phyloP scores from a whole-genome alignment of 177 flowering plant species.

The Vitis hybrid region DNA sequence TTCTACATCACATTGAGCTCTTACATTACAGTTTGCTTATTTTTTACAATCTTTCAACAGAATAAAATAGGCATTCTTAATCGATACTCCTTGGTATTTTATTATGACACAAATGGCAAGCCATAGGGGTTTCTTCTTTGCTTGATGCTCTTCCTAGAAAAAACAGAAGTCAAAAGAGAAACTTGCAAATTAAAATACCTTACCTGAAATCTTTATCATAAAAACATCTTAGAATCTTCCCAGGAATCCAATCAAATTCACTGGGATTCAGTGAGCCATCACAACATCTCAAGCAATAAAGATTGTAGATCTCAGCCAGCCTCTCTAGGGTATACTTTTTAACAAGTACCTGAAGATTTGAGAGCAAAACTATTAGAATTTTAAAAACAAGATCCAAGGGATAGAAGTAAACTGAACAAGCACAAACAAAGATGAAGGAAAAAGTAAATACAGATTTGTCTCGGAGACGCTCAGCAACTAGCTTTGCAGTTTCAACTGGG shows the following conservation, averaged over 20 bases:
- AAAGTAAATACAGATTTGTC: conserved; percentile 78
- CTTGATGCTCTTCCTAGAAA: not conserved
- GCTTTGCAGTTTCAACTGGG: conserved; percentile 65
- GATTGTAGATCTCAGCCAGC: conserved; percentile 71
- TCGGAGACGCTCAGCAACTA: conserved; percentile 90
- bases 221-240: conserved; percentile 85
- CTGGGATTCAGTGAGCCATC: conserved; percentile 32
- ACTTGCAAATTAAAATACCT: conserved; percentile 1
- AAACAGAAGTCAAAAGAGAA: not conserved
- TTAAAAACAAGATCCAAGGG: not conserved
- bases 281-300: conserved; percentile 44
- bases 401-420: not conserved
- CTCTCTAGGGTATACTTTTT: conserved; percentile 91
- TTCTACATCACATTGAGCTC: too few species aligned
- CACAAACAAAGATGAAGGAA: not conserved
- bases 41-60: too few species aligned
- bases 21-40: too few species aligned
- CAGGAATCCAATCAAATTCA: conserved; percentile 91
- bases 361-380: not conserved
- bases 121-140: not conserved
- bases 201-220: conserved; percentile 97
- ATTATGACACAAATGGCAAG: too few species aligned
- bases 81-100: too few species aligned
- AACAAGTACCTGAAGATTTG: conserved; percentile 61
- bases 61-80: too few species aligned